Evolutionary conservation across 1,284 basidiomycete species (phyloP).

Genomic region (Trichosporon asahii): DNA sequence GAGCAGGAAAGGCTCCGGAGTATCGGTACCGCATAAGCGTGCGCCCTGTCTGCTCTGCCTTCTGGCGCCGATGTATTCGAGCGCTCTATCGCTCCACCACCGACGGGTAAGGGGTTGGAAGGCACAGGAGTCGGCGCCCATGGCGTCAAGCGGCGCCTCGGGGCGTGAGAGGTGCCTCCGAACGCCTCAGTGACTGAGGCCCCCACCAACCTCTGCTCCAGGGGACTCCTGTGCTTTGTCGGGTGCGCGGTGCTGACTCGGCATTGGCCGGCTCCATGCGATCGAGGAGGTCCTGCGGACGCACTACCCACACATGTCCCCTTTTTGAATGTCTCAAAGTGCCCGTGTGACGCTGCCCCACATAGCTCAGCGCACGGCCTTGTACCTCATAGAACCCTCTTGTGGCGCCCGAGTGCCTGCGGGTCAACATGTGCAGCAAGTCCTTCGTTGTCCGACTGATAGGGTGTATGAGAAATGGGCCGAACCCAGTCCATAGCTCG

Average conservation of each 20-base stretch:
- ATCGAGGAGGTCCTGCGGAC: not conserved
- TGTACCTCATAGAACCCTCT: not conserved
- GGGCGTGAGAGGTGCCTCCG: not conserved
- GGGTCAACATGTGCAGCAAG: too few relatives aligned
- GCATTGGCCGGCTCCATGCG: not conserved
- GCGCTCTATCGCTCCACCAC: not conserved
- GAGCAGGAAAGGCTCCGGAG: constrained; percentile 1
- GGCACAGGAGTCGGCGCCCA: not conserved
- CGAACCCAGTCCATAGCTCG: not conserved
- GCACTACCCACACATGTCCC: not conserved
- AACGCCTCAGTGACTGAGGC: not conserved
- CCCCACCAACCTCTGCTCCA: not conserved
- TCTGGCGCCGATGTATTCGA: not conserved
- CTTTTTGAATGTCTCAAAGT: not conserved
- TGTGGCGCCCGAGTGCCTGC: too few relatives aligned
- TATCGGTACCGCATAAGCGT: not conserved
- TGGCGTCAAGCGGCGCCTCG: not conserved
- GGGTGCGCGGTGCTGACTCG: not conserved
- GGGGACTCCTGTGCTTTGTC: not conserved
- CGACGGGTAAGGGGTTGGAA: not conserved
- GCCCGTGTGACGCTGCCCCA: not conserved
- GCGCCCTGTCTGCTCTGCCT: not conserved
- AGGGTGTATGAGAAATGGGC: not conserved
- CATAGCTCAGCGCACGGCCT: not conserved
- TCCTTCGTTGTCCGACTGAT: too few relatives aligned